phyloP scores from a whole-genome alignment of 768 basidiomycete species.

The Suillus luteus region DNA sequence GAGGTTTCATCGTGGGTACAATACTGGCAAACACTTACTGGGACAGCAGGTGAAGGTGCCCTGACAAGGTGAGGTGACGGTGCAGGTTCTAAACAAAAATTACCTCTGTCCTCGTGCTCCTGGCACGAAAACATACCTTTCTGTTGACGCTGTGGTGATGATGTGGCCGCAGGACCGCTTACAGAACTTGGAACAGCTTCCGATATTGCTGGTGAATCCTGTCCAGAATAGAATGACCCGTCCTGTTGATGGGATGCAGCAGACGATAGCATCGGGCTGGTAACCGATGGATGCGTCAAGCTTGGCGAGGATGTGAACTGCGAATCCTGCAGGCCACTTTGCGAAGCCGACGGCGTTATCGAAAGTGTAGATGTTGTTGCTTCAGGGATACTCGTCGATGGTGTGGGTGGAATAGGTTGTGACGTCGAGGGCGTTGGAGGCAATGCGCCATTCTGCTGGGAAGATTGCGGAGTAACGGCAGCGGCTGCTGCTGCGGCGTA shows the following conservation, averaged over 20 bases:
- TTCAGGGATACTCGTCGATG: conserved; percentile 33
- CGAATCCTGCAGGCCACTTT: conserved; percentile 36
- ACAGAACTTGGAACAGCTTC: conserved; percentile 54
- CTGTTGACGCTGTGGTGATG: conserved; percentile 59
- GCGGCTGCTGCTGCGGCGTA: conserved; percentile 90
- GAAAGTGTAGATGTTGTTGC: conserved; percentile 43
- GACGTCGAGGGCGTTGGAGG: conserved; percentile 45
- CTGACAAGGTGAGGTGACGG: conserved; percentile 47
- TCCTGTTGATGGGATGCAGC: conserved; percentile 65
- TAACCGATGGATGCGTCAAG: conserved; percentile 80
- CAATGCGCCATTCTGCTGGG: conserved; percentile 35
- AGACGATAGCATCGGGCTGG: conserved; percentile 80
- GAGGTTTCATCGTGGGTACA: conserved; percentile 18
- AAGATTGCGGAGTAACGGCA: conserved; percentile 29
- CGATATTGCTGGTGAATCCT: conserved; percentile 73
- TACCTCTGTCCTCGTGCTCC: conserved; percentile 26
- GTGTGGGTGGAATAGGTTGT: conserved; percentile 37
- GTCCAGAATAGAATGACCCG: conserved; percentile 69
- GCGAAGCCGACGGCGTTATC: conserved; percentile 37
- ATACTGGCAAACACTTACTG: conserved; percentile 38
- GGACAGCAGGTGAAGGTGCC: conserved; percentile 43
- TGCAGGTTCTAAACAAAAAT: conserved; percentile 40
- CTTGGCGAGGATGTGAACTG: conserved; percentile 69
- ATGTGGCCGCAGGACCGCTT: conserved; percentile 52
- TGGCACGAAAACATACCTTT: conserved; percentile 46